Conservation (phyloP, 371 early-diverging fungal genomes). For the Apophysomyces variabilis region DNA sequence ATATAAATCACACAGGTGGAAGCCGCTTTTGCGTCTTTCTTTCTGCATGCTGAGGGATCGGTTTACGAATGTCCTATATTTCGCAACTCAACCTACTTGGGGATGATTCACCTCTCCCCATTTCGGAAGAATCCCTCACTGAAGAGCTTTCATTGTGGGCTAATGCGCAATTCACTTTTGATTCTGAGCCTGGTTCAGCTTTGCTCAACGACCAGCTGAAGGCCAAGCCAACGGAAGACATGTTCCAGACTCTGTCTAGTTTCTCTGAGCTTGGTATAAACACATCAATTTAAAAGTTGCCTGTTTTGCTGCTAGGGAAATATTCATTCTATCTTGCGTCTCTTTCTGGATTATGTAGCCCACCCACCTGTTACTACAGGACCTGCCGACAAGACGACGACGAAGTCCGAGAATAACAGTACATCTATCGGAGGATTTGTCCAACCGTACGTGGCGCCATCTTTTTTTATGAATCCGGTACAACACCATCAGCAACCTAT, state of each 20-base stretch:
- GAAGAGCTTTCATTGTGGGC: conserved; percentile 67
- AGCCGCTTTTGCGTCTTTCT: conserved; percentile 6
- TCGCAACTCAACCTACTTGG: conserved; percentile 46
- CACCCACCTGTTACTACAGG: conserved; percentile 6
- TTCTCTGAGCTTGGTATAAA: conserved; percentile 18
- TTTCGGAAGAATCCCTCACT: conserved; percentile 42
- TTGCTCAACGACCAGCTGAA: conserved; percentile 32
- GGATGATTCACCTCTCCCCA: conserved; percentile 39
- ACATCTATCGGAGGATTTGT: not conserved
- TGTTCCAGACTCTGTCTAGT: conserved; percentile 13
- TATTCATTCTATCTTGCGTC: not conserved
- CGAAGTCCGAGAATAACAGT: not conserved
- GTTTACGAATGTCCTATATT: conserved; percentile 47
- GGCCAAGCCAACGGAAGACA: conserved; percentile 17
- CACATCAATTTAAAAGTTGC: not conserved
- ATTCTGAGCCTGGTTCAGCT: conserved; percentile 54
- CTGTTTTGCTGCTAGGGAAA: not conserved
- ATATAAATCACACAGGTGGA: not conserved
- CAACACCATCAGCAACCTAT: conserved; percentile 22
- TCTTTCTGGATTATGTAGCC: not conserved
- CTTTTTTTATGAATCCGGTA: conserved; percentile 7
- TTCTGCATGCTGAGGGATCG: conserved; percentile 7
- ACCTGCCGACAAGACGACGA: conserved; percentile 6
- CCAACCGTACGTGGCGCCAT: conserved; percentile 4
- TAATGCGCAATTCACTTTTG: conserved; percentile 74